A percentile compares a stretch with the other conserved stretches of the same genome.
Conservation (phyloP, 2,329 filamentous ascomycete species). For the Hawksworthiomyces lignivorus region DNA sequence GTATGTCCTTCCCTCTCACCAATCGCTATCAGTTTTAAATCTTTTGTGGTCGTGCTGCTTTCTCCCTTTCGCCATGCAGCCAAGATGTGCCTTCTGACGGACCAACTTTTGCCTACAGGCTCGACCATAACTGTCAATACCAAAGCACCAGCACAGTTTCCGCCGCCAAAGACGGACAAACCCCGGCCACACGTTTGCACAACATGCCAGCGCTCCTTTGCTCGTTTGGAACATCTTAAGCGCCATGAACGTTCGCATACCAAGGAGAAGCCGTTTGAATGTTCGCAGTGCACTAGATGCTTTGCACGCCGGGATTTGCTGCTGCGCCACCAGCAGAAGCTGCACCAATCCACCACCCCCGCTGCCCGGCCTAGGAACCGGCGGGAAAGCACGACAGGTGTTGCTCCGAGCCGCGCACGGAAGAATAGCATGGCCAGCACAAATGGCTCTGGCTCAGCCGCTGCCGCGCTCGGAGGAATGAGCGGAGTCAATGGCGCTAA, state of each 20-base stretch:
- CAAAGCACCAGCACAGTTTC: constrained; percentile 42
- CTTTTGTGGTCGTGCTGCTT: background rate
- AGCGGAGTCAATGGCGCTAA: constrained; percentile 30
- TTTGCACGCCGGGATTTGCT: constrained; percentile 91
- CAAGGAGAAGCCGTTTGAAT: constrained; percentile 98
- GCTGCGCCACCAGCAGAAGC: constrained; percentile 93
- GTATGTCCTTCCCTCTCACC: constrained; percentile 15
- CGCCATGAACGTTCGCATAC: constrained; percentile 96
- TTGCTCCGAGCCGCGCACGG: constrained; percentile 65
- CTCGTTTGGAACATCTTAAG: constrained; percentile 91
- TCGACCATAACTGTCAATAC: constrained; percentile 47
- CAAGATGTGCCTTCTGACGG: background rate
- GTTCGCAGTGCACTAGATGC: constrained; percentile 86
- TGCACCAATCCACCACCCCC: constrained; percentile 86
- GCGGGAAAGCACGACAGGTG: constrained; percentile 78
- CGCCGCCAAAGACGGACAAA: constrained; percentile 93
- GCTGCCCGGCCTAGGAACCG: constrained; percentile 80
- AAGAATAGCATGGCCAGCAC: constrained; percentile 80
- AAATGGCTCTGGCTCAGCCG: constrained; percentile 35
- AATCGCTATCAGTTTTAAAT: no score
- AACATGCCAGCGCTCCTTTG: constrained; percentile 88
- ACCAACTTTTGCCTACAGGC: constrained; percentile 22
- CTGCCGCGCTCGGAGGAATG: constrained; percentile 9
- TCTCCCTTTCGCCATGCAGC: background rate
- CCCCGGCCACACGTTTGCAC: constrained; percentile 88